phyloP scores from a whole-genome alignment of 169 alveolate genomes.

The Cardiosporidium cionae region DNA sequence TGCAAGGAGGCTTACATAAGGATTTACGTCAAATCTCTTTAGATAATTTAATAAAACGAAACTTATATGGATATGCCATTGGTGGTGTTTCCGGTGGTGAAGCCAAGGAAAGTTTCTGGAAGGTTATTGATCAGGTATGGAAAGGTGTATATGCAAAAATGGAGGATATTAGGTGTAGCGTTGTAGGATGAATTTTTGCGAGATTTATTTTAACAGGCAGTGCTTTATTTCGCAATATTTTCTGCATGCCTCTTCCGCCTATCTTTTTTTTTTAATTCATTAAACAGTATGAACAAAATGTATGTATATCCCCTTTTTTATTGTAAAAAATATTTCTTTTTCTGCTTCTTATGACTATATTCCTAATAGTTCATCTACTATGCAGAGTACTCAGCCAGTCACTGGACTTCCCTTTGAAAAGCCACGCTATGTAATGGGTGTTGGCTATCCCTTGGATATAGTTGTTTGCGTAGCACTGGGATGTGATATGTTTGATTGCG shows the following conservation, averaged over 20 bases:
- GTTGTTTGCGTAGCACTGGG: slow-evolving; percentile 93
- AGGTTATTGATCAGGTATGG: slow-evolving; percentile 62
- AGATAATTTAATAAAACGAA: not conserved
- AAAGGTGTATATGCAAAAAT: slow-evolving; percentile 22
- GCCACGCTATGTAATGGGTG: slow-evolving; percentile 97
- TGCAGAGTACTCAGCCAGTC: slow-evolving; percentile 34
- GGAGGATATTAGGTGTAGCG: not conserved
- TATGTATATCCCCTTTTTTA: too few species aligned
- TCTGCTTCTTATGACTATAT: not conserved
- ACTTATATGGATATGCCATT: slow-evolving; percentile 91
- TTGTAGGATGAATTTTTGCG: too few species aligned
- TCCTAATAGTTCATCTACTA: not conserved
- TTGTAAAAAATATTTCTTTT: too few species aligned
- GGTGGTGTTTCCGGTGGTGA: slow-evolving; percentile 99
- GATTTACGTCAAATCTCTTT: slow-evolving; percentile 66
- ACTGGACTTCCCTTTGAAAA: slow-evolving; percentile 33
- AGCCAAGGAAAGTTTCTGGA: slow-evolving; percentile 86
- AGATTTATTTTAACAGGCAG: too few species aligned
- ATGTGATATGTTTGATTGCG: slow-evolving; percentile 98
- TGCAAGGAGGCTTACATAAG: slow-evolving; percentile 90
- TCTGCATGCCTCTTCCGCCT: too few species aligned
- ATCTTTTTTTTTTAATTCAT: too few species aligned
- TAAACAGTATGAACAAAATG: too few species aligned
- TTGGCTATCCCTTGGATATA: slow-evolving; percentile 94
- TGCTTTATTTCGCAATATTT: too few species aligned